Evolutionary conservation across 352 stramenopile species (phyloP).

Genomic region (Plasmopara halstedii): DNA sequence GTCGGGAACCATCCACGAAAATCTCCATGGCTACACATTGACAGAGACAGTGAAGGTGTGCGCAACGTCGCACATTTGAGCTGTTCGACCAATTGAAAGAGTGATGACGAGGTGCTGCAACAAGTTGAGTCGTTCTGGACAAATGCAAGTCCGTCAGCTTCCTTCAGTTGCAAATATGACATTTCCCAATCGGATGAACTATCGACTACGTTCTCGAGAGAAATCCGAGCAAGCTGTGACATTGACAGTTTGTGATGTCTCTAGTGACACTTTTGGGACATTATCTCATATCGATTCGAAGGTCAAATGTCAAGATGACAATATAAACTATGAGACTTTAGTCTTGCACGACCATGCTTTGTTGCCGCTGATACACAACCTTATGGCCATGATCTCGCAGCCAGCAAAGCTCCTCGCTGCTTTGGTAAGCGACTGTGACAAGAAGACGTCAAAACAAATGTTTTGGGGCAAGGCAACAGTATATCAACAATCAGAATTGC

Average conservation of each 20-base stretch:
- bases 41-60: neutral
- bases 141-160: conserved; percentile 5
- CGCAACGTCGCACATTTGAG: conserved; percentile 31
- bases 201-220: conserved; percentile 22
- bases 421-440: conserved; percentile 22
- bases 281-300: conserved; percentile 4
- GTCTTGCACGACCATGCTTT: conserved; percentile 10
- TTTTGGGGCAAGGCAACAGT: conserved; percentile 27
- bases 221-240: conserved; percentile 15
- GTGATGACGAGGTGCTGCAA: conserved; percentile 7
- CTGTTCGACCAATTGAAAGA: conserved; percentile 9
- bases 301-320: neutral
- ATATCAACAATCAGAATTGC: conserved; percentile 35
- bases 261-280: conserved; percentile 2
- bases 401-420: conserved; percentile 42
- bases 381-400: conserved; percentile 42
- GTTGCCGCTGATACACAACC: conserved; percentile 32
- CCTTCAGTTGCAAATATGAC: conserved; percentile 42
- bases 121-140: conserved; percentile 4
- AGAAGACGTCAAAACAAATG: conserved; percentile 10
- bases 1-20: conserved; percentile 19
- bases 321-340: neutral
- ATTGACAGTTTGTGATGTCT: conserved; percentile 10
- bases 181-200: conserved; percentile 38
- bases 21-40: conserved; percentile 2